Conservation (phyloP, 306 rosid genomes). For the Lathyrus sativus region DNA sequence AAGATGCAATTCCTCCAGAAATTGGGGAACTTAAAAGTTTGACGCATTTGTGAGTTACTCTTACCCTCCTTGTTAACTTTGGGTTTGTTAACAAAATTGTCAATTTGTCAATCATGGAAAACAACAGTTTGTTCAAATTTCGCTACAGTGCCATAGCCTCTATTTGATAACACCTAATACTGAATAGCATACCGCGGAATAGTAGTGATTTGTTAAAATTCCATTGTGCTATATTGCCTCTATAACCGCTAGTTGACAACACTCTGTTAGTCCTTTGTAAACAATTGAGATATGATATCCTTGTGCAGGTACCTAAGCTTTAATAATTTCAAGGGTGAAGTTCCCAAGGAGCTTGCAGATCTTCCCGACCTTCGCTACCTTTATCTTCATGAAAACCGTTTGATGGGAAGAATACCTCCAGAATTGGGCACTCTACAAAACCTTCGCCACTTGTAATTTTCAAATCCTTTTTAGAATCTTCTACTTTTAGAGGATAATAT, state of each 20-base stretch:
- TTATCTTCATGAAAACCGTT: slow-evolving; percentile 89
- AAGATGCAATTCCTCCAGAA: slow-evolving; percentile 94
- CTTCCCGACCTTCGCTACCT: slow-evolving; percentile 95
- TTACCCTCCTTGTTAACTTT: slow-evolving; percentile 21
- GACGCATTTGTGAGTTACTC: slow-evolving; percentile 84
- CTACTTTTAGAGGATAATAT: slow-evolving; percentile 7
- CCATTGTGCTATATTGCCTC: no score
- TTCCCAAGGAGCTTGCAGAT: slow-evolving; percentile 91
- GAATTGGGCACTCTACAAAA: slow-evolving; percentile 93
- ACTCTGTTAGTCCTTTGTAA: neutral
- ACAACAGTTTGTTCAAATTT: no score
- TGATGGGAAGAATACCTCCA: slow-evolving; percentile 80
- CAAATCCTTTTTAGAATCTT: slow-evolving; percentile 5
- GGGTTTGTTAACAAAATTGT: neutral
- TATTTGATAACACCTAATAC: no score
- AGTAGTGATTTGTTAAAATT: no score
- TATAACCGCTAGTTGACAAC: no score
- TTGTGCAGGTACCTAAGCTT: slow-evolving; percentile 82
- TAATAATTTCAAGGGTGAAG: slow-evolving; percentile 96
- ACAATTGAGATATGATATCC: slow-evolving; percentile 2
- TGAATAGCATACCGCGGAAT: no score
- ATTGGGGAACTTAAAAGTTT: slow-evolving; percentile 94
- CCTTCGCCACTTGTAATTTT: slow-evolving; percentile 80
- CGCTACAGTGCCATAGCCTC: no score
- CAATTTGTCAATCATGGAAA: no score